Conservation (phyloP, 352 stramenopile genomes). For the Globisporangium mamillatum region DNA sequence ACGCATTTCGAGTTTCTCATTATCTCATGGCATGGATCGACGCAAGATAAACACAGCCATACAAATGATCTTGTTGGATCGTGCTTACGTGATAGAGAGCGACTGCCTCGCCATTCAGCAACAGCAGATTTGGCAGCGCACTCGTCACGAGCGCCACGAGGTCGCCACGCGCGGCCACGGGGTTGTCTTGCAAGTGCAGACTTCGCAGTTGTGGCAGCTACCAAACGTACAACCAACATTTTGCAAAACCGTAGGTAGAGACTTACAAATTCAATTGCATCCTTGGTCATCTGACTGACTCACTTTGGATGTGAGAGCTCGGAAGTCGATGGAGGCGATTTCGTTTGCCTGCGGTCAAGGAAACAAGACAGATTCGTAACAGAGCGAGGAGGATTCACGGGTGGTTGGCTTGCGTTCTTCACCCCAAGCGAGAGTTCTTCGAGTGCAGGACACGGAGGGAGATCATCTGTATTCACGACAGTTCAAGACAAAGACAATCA, state of each 20-base stretch:
- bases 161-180: constrained; percentile 18
- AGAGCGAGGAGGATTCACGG: too few species aligned
- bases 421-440: constrained; percentile 46
- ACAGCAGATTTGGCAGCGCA: constrained; percentile 42
- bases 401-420: too few species aligned
- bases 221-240: neutral
- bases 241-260: too few species aligned
- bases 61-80: too few species aligned
- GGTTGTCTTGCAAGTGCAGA: constrained; percentile 44
- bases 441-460: constrained; percentile 37
- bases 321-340: constrained; percentile 45
- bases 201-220: constrained; percentile 48
- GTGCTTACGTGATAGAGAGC: constrained; percentile 29
- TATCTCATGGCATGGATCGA: too few species aligned
- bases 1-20: too few species aligned
- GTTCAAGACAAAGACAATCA: neutral
- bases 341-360: constrained; percentile 37
- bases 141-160: constrained; percentile 21
- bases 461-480: constrained; percentile 24
- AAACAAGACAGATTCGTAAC: too few species aligned
- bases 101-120: constrained; percentile 54
- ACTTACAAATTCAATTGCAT: too few species aligned
- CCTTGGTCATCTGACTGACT: neutral
- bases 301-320: constrained; percentile 32
- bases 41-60: too few species aligned